Conservation (phyloP, 768 basidiomycete species). For the Krasilnikovozyma curviuscula region DNA sequence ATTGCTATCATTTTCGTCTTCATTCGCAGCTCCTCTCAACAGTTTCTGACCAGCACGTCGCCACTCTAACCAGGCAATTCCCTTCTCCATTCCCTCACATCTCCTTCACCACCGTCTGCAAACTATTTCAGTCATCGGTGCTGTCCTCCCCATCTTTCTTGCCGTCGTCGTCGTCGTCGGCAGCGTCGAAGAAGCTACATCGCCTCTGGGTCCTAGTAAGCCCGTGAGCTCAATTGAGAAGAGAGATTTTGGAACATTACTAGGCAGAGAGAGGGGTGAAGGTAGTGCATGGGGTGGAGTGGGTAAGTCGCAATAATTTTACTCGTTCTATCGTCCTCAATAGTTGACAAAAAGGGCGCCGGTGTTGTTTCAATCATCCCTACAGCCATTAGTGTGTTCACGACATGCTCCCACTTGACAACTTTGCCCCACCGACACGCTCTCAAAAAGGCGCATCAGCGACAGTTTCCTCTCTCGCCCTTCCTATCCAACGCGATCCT, state of each 20-base stretch:
- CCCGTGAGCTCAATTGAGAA: too few species aligned
- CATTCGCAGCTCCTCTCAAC: not conserved
- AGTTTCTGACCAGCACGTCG: not conserved
- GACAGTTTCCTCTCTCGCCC: constrained; percentile 6
- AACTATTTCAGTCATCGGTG: not conserved
- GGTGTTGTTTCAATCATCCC: not conserved
- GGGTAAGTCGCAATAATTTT: not conserved
- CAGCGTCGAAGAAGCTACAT: not conserved
- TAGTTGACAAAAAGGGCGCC: too few species aligned
- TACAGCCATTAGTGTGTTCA: constrained; percentile 3
- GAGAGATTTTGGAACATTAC: not conserved
- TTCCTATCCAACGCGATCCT: not conserved
- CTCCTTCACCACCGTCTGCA: not conserved
- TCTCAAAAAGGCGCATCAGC: constrained; percentile 6
- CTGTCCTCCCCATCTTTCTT: constrained; percentile 1
- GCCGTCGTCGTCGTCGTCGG: constrained; percentile 5
- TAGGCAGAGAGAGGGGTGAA: constrained; percentile 1
- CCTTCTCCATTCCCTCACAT: not conserved
- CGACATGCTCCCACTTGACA: constrained; percentile 3
- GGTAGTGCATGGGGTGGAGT: constrained; percentile 8
- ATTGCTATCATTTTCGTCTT: not conserved
- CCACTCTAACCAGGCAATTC: not conserved
- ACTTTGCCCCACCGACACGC: constrained; percentile 6
- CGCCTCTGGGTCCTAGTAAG: not conserved
- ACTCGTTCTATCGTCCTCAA: too few species aligned